Conservation (phyloP, 805 yeast genomes). For the Candida silvicultrix region DNA sequence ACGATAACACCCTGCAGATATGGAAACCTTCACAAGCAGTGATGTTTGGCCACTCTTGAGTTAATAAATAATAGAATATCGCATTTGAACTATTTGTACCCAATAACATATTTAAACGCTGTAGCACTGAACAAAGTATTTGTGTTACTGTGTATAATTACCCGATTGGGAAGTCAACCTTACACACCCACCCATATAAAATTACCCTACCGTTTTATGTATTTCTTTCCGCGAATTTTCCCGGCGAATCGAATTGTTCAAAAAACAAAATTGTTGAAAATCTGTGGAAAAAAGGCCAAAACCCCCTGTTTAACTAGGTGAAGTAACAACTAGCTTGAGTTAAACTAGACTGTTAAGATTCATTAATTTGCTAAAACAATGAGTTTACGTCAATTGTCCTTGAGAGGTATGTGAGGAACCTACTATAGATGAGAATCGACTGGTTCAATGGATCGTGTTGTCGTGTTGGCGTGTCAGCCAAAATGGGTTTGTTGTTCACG, state of each 20-base stretch:
- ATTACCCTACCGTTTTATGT: too few relatives aligned
- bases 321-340: not conserved
- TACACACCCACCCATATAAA: not conserved
- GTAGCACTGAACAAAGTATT: too few relatives aligned
- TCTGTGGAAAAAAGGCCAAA: not conserved
- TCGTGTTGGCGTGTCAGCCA: too few relatives aligned
- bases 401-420: slow-evolving; percentile 1
- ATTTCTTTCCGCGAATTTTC: not conserved
- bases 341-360: not conserved
- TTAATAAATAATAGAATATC: too few relatives aligned
- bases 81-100: too few relatives aligned
- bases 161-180: slow-evolving; percentile 2
- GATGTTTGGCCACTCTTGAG: too few relatives aligned
- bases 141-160: too few relatives aligned
- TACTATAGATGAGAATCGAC: not conserved
- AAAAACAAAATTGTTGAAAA: slow-evolving; percentile 2
- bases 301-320: not conserved
- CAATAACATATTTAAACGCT: not conserved
- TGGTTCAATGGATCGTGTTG: not conserved
- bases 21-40: slow-evolving; percentile 56
- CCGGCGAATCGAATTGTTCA: slow-evolving; percentile 5
- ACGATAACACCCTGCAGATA: slow-evolving; percentile 81
- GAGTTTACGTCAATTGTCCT: slow-evolving; percentile 7
- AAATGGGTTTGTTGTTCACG: not conserved
- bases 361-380: not conserved